A percentile compares a stretch with the other conserved stretches of the same genome.
Conservation (phyloP, 495 filamentous ascomycete species). For the Sphaerosporella brunnea region DNA sequence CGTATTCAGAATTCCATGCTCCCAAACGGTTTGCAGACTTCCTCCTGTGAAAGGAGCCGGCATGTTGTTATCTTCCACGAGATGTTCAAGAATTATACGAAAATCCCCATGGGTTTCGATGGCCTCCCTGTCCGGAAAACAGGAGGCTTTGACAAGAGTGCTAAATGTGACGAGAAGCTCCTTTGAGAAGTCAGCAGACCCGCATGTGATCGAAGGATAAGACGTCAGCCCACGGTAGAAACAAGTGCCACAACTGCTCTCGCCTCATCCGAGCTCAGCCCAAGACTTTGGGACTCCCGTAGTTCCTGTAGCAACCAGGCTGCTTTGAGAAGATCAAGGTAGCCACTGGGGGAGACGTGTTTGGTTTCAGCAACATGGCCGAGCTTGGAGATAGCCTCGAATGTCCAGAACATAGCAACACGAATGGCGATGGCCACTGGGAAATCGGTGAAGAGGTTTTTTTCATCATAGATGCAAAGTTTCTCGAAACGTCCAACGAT, state of each 20-base stretch:
- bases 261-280: neutral
- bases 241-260: conserved; percentile 1
- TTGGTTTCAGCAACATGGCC: neutral
- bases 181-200: too few relatives aligned
- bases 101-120: neutral
- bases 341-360: neutral
- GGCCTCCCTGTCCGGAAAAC: neutral
- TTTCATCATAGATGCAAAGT: neutral
- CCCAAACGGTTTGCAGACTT: too few relatives aligned
- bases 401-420: conserved; percentile 5
- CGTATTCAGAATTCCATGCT: too few relatives aligned
- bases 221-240: neutral
- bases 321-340: conserved; percentile 7
- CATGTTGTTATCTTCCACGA: too few relatives aligned
- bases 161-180: conserved; percentile 4
- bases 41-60: too few relatives aligned
- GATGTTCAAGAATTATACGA: neutral
- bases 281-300: neutral
- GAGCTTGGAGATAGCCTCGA: conserved; percentile 2
- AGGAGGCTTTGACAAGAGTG: neutral
- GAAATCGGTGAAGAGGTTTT: conserved; percentile 1
- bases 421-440: neutral
- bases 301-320: conserved; percentile 2
- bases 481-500: neutral
- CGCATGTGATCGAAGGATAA: too few relatives aligned